Evolutionary conservation across 805 yeast species (phyloP), one percentile per base, ranked within the genome.

Genomic region (Kazachstania martiniae): DNA sequence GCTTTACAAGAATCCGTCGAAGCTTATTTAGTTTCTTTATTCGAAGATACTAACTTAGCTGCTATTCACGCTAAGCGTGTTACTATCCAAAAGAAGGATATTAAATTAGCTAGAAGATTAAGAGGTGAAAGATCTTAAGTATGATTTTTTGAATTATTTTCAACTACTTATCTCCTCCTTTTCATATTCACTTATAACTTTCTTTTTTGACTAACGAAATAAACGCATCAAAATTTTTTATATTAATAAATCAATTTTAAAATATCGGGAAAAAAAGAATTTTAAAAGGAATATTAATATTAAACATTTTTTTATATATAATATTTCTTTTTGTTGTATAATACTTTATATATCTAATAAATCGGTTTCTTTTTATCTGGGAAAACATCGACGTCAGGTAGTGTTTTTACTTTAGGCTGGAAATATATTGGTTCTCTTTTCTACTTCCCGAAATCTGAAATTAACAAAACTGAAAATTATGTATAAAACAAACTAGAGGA

Each of bases 31-130:
- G 95, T 89, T 33, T 84, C 94, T 40, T 67, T 89, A 56, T 89
- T 89, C 51, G 96, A 89, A 71, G 96, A 89, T 65, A 89, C 96
- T 46, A 87, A 87, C 73, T 74, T 89, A 70, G 91, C 96, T 70
- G 95, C 96, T 46, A 84, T 85, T 49, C 97, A 89, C 67, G 97
- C 97, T 56, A 89, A 89, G 77, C 82, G 97, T 69, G 96, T 89
- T 51, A 89, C 97, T 45, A 84, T 89, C 59, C 95, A 85, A 74
- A 87, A 86, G 83, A 87, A 86, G 70, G 97, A 89, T 65, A 84
- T 89, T 62, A 95, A 86, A 61, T 73, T 89, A 60, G 97, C 96
- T 49, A 81, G 96, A 71, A 82, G 97, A 72, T 76, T 89, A 62
- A 79, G 96, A 69, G 97, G 96, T 65, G 93, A 81, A 70, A 78